Evolutionary conservation across 768 basidiomycete species (phyloP).

Genomic region (Dacryopinax spathularia): DNA sequence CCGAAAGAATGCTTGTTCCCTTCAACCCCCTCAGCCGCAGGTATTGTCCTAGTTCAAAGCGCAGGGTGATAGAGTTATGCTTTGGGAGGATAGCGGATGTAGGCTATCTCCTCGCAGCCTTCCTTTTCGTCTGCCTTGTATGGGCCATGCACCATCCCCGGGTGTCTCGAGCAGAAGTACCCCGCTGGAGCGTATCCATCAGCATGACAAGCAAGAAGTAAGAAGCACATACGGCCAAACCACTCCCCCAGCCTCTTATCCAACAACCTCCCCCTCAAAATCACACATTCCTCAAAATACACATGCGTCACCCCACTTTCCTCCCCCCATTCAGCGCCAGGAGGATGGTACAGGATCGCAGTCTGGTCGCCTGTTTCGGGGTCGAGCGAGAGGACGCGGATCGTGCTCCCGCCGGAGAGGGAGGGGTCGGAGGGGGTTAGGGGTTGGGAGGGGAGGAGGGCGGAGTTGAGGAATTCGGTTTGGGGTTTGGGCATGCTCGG

Average conservation of each 20-base stretch:
- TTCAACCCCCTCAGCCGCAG: no score
- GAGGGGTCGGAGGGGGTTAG: not conserved
- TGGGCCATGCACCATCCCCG: constrained; percentile 5
- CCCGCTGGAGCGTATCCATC: not conserved
- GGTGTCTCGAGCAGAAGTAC: not conserved
- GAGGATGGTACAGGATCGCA: constrained; percentile 1
- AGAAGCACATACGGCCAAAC: not conserved
- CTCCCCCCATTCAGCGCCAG: constrained; percentile 3
- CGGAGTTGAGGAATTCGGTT: not conserved
- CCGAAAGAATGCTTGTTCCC: not conserved
- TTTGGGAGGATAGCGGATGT: constrained; percentile 2
- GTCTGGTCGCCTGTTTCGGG: constrained; percentile 3
- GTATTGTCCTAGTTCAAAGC: not conserved
- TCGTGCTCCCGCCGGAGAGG: not conserved
- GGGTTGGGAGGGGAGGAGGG: not conserved
- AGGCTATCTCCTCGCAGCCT: constrained; percentile 5
- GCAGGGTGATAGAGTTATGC: not conserved
- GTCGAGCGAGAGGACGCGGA: constrained; percentile 1
- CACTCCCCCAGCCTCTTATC: not conserved
- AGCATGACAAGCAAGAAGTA: not conserved
- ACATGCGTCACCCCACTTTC: not conserved
- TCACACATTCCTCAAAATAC: constrained; percentile 3
- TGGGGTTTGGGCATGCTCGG: not conserved
- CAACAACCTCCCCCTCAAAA: not conserved
- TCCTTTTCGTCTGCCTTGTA: not conserved